Base-by-base conservation (phyloP, 345 rosid species). In the Bruguiera sexangula region DNA sequence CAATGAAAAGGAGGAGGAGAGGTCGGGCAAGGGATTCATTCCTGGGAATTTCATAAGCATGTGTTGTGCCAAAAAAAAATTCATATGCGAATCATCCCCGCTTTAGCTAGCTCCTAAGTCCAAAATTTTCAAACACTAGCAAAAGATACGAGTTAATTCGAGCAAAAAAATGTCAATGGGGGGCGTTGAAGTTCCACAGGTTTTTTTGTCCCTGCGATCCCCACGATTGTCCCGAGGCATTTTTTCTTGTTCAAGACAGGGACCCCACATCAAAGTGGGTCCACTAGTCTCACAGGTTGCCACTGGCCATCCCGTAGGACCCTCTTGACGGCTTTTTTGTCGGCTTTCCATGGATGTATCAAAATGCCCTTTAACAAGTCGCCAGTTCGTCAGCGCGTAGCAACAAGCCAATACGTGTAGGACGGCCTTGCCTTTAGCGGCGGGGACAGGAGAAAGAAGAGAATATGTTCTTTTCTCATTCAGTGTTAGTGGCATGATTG, bases 401-500 rank as follows among this genome's bases (percentile, higher is more conserved):
- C 75, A 65, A 43, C 75, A 64, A 72, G 63, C 48, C 76, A 89
- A 87, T 85, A 79, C 83, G 78, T 82, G 75, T 73, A 57, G 71
- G 81, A 78, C 34, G 50, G 46, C 67, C 52, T 48, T 53, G 29
- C 60, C 46, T 43, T 59, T 62, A 77, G 72, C 67, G 74, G 78
- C 78, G 50, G 71, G 22, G 43, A 46, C 32, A 64, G 60, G 60
- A 37, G 60, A 37, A 32, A 31, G n/a, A 39, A 24, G 34, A 66
- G 94, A 85, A 89, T 89, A 84, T 80, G 85, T 89, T 87, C 88
- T 36, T 58, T 3, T 56, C 26, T 56, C 60, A 56, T 24, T 11
- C 78, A 19, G 48, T n/a, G 76, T 29, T 21, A 31, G 62, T 72
- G 73, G 37, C 68, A 53, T 75, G 73, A 29, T 77, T 77, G 76